Percentiles rank a stretch among this genome's conserved stretches.
These are phyloP conservation scores for Tetrahymena thermophila DNA, from an alignment of 73 alveolate genomes.

Conservation along the genomic window DNA sequence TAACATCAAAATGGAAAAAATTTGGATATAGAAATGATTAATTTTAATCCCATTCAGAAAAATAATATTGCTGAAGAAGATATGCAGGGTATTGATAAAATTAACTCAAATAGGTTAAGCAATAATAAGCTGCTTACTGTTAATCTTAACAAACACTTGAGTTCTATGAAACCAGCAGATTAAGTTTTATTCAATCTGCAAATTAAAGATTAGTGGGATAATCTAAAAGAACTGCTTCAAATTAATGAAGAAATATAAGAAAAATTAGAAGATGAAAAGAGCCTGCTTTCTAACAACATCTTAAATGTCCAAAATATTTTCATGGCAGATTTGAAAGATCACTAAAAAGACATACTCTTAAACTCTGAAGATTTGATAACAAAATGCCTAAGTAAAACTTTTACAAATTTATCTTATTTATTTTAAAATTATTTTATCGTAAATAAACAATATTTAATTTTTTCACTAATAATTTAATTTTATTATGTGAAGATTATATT, in stretches of 20 bases:
- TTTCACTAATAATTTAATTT: too few species aligned
- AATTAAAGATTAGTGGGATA: background rate
- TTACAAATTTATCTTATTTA: too few species aligned
- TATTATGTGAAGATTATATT: background rate
- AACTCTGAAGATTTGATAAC: background rate
- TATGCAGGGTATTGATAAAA: background rate
- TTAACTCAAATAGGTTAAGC: background rate
- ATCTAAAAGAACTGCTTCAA: background rate
- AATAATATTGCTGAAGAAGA: background rate
- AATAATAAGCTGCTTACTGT: background rate
- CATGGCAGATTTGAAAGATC: background rate
- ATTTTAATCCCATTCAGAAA: background rate
- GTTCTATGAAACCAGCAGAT: background rate
- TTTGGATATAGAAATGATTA: background rate
- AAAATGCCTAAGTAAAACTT: background rate
- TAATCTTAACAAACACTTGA: background rate
- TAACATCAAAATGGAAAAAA: background rate
- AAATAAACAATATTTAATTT: background rate
- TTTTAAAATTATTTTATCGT: too few species aligned
- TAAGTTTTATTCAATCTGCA: background rate
- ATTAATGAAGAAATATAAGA: background rate
- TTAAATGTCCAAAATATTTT: background rate
- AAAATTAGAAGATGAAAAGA: background rate
- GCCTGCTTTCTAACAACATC: background rate
- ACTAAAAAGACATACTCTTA: background rate